Evolutionary conservation across 768 basidiomycete genomes (phyloP).

Genomic region (Porphyrellus cyaneotinctus): DNA sequence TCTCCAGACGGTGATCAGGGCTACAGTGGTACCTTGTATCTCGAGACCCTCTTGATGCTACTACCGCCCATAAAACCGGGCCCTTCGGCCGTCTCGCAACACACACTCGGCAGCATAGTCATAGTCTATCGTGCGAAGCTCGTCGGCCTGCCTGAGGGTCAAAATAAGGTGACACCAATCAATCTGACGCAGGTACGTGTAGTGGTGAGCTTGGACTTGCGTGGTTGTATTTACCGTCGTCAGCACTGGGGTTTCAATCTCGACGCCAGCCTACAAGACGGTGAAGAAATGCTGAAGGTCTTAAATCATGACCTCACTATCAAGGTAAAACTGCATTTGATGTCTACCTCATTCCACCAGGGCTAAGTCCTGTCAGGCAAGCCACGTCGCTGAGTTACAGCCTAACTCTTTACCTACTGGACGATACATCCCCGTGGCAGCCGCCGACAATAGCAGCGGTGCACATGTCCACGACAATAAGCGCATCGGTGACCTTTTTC

Average conservation of each 20-base stretch:
- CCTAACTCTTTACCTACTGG: slow-evolving; percentile 50
- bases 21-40: slow-evolving; percentile 55
- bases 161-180: slow-evolving; percentile 58
- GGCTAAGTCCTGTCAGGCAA: slow-evolving; percentile 36
- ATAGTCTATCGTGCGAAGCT: slow-evolving; percentile 69
- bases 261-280: slow-evolving; percentile 55
- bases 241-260: slow-evolving; percentile 86
- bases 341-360: background rate
- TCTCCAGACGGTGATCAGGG: slow-evolving; percentile 70
- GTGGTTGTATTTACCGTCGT: background rate
- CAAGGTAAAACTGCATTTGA: slow-evolving; percentile 26
- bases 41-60: slow-evolving; percentile 55
- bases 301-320: slow-evolving; percentile 45
- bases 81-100: slow-evolving; percentile 32
- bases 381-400: slow-evolving; percentile 51
- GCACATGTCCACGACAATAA: slow-evolving; percentile 48
- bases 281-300: slow-evolving; percentile 43
- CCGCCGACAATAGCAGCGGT: slow-evolving; percentile 34
- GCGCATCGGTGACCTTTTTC: slow-evolving; percentile 55
- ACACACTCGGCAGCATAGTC: slow-evolving; percentile 59
- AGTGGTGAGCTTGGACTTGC: background rate
- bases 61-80: slow-evolving; percentile 35
- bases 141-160: slow-evolving; percentile 35
- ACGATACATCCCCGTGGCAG: slow-evolving; percentile 42
- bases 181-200: slow-evolving; percentile 68